Percentiles rank a stretch among this genome's conserved stretches.
These are phyloP conservation scores for Peterozyma xylosa DNA, from an alignment of 805 yeast genomes.

Conservation along the genomic window DNA sequence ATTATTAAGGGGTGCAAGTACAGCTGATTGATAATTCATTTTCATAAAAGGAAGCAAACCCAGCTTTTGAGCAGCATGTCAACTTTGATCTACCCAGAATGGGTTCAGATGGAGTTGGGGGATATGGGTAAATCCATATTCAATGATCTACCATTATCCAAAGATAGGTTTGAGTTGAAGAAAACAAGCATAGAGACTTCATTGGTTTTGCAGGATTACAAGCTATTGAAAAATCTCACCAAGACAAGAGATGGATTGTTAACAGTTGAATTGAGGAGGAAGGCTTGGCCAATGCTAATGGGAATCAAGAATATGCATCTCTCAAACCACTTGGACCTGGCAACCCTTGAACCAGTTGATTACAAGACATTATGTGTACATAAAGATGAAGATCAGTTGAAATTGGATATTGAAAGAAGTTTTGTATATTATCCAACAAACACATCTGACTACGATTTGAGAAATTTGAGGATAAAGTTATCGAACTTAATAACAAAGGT, in stretches of 20 bases:
- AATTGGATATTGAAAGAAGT: slow-evolving; percentile 70
- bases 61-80: neutral
- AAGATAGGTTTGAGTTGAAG: slow-evolving; percentile 29
- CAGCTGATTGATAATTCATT: no score
- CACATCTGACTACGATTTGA: slow-evolving; percentile 13
- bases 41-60: no score
- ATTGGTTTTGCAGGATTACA: slow-evolving; percentile 18
- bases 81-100: slow-evolving; percentile 23
- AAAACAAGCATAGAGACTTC: slow-evolving; percentile 31
- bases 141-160: slow-evolving; percentile 32
- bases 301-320: slow-evolving; percentile 18
- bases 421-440: slow-evolving; percentile 35
- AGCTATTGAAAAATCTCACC: slow-evolving; percentile 25
- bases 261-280: slow-evolving; percentile 28
- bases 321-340: slow-evolving; percentile 8
- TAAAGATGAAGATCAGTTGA: slow-evolving; percentile 71
- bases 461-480: slow-evolving; percentile 31
- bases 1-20: no score
- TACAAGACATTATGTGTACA: slow-evolving; percentile 35
- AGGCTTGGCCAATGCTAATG: slow-evolving; percentile 46
- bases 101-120: slow-evolving; percentile 44
- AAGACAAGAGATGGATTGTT: slow-evolving; percentile 42
- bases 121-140: slow-evolving; percentile 39
- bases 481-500: slow-evolving; percentile 40
- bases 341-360: slow-evolving; percentile 5